phyloP scores from a whole-genome alignment of 495 filamentous ascomycete species.

The Annulohypoxylon stygium region DNA sequence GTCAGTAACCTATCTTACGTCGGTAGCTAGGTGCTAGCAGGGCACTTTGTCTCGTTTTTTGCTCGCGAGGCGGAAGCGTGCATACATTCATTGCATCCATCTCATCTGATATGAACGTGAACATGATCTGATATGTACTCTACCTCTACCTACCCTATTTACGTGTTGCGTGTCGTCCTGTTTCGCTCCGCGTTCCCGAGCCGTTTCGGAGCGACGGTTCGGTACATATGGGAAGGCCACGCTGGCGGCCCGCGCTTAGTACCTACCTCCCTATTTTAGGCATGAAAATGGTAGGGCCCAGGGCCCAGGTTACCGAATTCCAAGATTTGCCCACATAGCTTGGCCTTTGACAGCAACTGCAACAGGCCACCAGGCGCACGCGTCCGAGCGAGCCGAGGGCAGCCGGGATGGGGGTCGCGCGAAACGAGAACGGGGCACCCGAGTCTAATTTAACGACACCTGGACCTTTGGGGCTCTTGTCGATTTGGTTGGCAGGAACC shows the following conservation, averaged over 20 bases:
- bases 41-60: conserved; percentile 17
- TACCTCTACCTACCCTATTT: neutral
- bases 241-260: neutral
- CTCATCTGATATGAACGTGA: conserved; percentile 19
- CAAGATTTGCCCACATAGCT: neutral
- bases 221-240: conserved; percentile 2
- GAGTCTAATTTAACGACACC: conserved; percentile 49
- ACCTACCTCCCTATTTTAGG: neutral
- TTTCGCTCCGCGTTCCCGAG: conserved; percentile 13
- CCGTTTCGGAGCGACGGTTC: conserved; percentile 27
- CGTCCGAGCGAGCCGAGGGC: conserved; percentile 38
- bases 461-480: conserved; percentile 1
- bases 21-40: neutral
- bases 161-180: neutral
- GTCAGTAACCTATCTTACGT: neutral
- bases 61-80: conserved; percentile 29
- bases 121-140: conserved; percentile 9
- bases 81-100: conserved; percentile 34
- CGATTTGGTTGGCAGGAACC: conserved; percentile 26
- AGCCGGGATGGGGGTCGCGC: conserved; percentile 33
- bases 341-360: conserved; percentile 33
- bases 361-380: conserved; percentile 34
- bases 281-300: no score
- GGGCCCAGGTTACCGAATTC: no score
- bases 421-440: conserved; percentile 44